Conservation (phyloP, 179 eudicot genomes). For the Gypsophila paniculata region DNA sequence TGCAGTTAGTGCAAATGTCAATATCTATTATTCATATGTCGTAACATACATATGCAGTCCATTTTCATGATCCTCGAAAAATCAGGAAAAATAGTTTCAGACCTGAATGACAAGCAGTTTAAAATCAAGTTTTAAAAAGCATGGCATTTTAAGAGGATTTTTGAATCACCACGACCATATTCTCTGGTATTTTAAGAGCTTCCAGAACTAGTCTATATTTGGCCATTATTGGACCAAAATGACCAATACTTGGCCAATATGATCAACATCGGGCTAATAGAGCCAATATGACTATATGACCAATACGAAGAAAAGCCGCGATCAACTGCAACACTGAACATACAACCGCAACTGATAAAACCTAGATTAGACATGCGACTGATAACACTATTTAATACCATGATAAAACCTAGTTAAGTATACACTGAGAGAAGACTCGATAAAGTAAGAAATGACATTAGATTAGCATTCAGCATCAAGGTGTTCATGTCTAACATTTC, state of each 20-base stretch:
- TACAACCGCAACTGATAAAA: no score
- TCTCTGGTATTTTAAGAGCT: background rate
- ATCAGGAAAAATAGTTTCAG: background rate
- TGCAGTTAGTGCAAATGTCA: slow-evolving; percentile 29
- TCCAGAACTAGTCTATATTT: no score
- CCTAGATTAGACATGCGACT: no score
- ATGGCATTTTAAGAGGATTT: no score
- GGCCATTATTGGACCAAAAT: background rate
- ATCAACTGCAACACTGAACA: background rate
- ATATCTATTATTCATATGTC: background rate
- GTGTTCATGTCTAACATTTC: background rate
- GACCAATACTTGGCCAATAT: background rate
- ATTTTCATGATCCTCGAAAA: background rate
- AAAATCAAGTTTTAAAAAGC: background rate
- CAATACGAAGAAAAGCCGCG: background rate
- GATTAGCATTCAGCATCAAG: slow-evolving; percentile 4
- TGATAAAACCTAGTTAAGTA: no score
- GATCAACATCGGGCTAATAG: background rate
- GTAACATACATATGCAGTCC: background rate
- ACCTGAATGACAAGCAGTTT: background rate
- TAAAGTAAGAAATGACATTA: background rate
- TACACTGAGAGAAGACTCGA: no score
- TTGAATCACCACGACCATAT: background rate
- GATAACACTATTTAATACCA: background rate
- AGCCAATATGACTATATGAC: background rate